A percentile compares a stretch with the other conserved stretches of the same genome.
These are phyloP conservation scores for Saccharomycopsis selenospora DNA, from an alignment of 805 yeast genomes.

Conservation along the genomic window DNA sequence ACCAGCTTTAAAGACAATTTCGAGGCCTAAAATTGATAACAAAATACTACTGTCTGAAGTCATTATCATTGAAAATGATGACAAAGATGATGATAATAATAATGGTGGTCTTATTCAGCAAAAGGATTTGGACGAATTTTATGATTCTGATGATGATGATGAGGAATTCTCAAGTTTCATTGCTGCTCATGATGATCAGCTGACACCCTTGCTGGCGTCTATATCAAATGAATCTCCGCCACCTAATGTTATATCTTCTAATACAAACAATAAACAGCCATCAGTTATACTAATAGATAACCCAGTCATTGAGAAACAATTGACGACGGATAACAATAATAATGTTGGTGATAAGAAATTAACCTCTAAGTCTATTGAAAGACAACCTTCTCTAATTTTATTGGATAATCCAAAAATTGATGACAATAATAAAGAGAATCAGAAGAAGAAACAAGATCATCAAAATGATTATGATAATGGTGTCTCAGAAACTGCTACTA, in stretches of 20 bases:
- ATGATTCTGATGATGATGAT: constrained; percentile 4
- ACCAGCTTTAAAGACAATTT: no score
- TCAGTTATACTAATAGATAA: no score
- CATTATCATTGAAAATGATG: background rate
- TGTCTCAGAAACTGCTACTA: background rate
- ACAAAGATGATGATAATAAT: background rate
- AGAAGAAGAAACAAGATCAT: background rate
- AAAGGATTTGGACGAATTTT: background rate
- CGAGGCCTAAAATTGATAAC: background rate
- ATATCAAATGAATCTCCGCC: background rate
- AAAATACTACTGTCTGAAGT: background rate
- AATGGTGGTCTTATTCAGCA: background rate
- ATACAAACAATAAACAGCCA: no score
- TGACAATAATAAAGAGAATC: background rate
- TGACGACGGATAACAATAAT: background rate
- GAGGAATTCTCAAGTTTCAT: background rate
- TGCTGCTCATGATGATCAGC: background rate
- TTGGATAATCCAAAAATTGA: background rate
- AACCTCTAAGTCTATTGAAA: no score
- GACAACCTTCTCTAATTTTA: background rate
- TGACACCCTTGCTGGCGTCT: constrained; percentile 1
- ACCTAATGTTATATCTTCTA: no score
- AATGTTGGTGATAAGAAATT: no score
- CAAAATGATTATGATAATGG: no score
- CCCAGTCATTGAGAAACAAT: no score